A percentile compares a stretch with the other conserved stretches of the same genome.
These are phyloP conservation scores for Mycena belliarum DNA, from an alignment of 768 basidiomycete species.

Conservation along the genomic window DNA sequence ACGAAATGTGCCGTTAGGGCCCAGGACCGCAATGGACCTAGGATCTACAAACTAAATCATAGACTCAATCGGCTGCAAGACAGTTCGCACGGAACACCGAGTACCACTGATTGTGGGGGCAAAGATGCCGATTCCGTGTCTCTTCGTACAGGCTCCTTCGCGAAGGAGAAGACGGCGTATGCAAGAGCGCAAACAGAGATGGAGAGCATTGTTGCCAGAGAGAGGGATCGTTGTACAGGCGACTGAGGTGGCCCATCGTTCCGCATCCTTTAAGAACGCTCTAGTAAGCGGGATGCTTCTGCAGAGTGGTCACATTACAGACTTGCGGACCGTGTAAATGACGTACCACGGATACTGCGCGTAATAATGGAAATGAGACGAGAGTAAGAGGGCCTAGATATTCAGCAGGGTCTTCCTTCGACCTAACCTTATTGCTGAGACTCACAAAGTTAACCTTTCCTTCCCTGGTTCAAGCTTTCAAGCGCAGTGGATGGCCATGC, in stretches of 20 bases:
- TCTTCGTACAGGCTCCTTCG: conserved; percentile 16
- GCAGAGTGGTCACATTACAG: conserved; percentile 15
- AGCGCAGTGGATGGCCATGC: background rate
- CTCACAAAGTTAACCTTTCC: background rate
- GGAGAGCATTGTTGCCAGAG: conserved; percentile 6
- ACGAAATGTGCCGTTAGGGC: conserved; percentile 42
- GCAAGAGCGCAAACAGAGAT: conserved; percentile 19
- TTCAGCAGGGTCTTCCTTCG: background rate
- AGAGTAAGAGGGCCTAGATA: background rate
- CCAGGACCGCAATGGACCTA: conserved; percentile 52
- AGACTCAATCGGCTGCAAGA: background rate
- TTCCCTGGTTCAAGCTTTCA: background rate
- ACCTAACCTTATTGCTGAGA: background rate
- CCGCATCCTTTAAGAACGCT: conserved; percentile 17
- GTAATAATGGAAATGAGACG: background rate
- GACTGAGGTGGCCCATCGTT: background rate
- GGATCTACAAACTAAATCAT: conserved; percentile 54
- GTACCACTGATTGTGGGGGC: conserved; percentile 31
- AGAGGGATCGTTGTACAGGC: conserved; percentile 1
- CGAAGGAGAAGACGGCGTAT: conserved; percentile 13
- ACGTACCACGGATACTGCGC: conserved; percentile 17
- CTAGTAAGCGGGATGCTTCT: background rate
- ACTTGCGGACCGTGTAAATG: conserved; percentile 14
- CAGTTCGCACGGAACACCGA: conserved; percentile 2
- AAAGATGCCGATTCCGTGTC: conserved; percentile 13